phyloP scores from a whole-genome alignment of 306 rosid genomes.

The Pterocarpus santalinus region DNA sequence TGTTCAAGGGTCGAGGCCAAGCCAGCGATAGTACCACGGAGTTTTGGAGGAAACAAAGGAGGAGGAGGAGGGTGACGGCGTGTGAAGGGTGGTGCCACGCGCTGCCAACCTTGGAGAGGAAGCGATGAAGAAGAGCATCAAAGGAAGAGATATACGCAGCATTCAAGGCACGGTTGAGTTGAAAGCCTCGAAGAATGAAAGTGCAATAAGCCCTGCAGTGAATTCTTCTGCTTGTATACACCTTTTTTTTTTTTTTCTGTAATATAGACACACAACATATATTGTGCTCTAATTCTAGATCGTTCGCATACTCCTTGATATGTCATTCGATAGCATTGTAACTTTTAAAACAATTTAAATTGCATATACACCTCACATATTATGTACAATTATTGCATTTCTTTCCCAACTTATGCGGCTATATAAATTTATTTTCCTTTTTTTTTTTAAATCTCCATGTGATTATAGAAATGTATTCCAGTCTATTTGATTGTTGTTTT shows the following conservation, averaged over 20 bases:
- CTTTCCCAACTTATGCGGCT: too few relatives aligned
- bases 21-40: slow-evolving; percentile 49
- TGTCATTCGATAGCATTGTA: too few relatives aligned
- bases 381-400: too few relatives aligned
- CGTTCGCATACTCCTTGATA: neutral
- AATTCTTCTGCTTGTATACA: slow-evolving; percentile 23
- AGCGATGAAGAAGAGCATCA: slow-evolving; percentile 46
- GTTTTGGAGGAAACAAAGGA: slow-evolving; percentile 42
- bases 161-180: slow-evolving; percentile 29
- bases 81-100: slow-evolving; percentile 6
- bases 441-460: too few relatives aligned
- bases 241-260: neutral
- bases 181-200: neutral
- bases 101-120: slow-evolving; percentile 22
- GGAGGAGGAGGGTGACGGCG: too few relatives aligned
- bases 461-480: too few relatives aligned
- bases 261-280: neutral
- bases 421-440: too few relatives aligned
- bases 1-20: slow-evolving; percentile 50
- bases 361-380: too few relatives aligned
- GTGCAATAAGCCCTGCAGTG: neutral
- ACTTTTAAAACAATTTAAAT: too few relatives aligned
- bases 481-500: too few relatives aligned
- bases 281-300: slow-evolving; percentile 6
- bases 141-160: slow-evolving; percentile 40